Evolutionary conservation across 331 rosid genomes (phyloP), one percentile per base, ranked within the genome.

Genomic region (Erythrophleum ivorense): DNA sequence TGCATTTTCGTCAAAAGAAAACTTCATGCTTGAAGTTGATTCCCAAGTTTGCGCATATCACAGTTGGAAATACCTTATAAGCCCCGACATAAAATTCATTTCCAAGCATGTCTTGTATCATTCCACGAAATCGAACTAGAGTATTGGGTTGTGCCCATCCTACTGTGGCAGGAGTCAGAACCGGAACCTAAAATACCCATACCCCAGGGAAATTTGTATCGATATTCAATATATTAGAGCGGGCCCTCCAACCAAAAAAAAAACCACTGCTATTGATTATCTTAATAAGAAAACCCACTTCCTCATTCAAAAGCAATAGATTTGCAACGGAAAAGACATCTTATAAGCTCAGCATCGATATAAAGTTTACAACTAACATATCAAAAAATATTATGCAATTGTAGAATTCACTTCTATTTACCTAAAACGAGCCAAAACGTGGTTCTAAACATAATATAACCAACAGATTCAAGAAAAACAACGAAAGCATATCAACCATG

Each of bases 81-180:
- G 94, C 94, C 67, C 99, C 99, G 19, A 91, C 93, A 41, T 95
- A 95, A 64, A 91, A 84, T 48, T 95, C 98, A 72, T 91, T 95
- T 0, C 97, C 99, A 55, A 86, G 83, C 99, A 95, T 95, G 69
- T 95, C 99, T 77, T 93, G 99, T 45, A 95, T 68, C 98, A 95
- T 91, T 7, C 98, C 99, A 0, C 97, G 92, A 62, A 89, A 93
- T 9, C 98, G 92, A 77, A 95, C 91, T 6, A 95, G 85, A 0
- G 91, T 89, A 58, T 91, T 87, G 66, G 97, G 95, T 83, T 85
- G 92, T 13, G 85, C 31, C 84, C 70, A 77, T 75, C 76, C 82
- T 38, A 87, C 5, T 2, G 88, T 87, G 14, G 88, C 73, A 18
- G 86, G 82, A 48, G 91, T 88, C 45, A 95, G 78, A 86, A 88